These are phyloP conservation scores for Fraxinus albicans DNA, from an alignment of 305 asterid genomes.

Conservation along the genomic window DNA sequence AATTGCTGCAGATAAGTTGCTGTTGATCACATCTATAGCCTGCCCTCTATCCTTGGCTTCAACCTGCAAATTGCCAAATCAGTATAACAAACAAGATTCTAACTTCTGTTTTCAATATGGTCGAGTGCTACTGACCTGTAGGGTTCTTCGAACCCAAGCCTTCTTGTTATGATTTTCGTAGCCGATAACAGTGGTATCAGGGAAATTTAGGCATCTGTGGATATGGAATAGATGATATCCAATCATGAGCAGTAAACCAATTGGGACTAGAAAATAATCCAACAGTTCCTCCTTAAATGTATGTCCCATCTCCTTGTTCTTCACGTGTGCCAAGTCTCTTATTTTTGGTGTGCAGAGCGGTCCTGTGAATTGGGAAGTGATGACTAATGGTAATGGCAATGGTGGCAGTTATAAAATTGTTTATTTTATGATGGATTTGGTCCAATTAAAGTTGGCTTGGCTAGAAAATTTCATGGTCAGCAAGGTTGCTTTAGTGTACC, in stretches of 20 bases:
- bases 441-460: conserved; percentile 4
- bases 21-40: conserved; percentile 38
- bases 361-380: not conserved
- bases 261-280: conserved; percentile 60
- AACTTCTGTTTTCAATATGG: not conserved
- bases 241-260: conserved; percentile 49
- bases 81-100: not conserved
- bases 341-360: not conserved
- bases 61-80: conserved; percentile 36
- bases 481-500: not conserved
- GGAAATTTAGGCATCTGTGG: conserved; percentile 39
- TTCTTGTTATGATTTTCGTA: conserved; percentile 53
- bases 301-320: conserved; percentile 28
- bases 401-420: not conserved
- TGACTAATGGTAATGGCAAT: not conserved
- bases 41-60: conserved; percentile 51
- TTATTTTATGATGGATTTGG: conserved; percentile 2
- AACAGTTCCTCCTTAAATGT: conserved; percentile 55
- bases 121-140: conserved; percentile 42
- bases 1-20: conserved; percentile 41
- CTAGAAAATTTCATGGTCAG: not conserved
- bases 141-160: conserved; percentile 60
- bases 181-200: conserved; percentile 52
- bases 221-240: conserved; percentile 64
- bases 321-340: not conserved